Conservation (phyloP, 2,329 filamentous ascomycete genomes). For the Sordariomycetes sp. region DNA sequence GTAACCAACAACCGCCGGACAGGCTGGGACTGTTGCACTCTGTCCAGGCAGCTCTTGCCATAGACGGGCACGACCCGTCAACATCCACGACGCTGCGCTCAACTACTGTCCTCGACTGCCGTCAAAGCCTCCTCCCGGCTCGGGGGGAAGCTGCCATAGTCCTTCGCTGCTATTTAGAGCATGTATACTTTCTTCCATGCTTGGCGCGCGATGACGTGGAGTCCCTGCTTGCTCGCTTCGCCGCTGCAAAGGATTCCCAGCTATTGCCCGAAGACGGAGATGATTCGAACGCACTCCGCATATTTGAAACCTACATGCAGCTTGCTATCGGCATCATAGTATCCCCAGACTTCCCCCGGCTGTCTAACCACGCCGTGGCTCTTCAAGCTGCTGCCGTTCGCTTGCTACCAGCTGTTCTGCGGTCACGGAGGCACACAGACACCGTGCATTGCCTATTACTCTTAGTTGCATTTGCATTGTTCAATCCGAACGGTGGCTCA, state of each 20-base stretch:
- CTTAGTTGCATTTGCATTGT: neutral
- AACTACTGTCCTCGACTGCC: neutral
- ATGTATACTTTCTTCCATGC: neutral
- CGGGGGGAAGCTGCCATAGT: neutral
- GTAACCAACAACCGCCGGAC: neutral
- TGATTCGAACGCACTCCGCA: neutral
- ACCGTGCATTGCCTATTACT: neutral
- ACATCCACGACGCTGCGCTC: neutral
- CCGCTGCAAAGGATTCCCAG: conserved; percentile 25
- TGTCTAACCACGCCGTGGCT: neutral
- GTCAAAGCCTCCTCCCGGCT: neutral
- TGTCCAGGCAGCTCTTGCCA: neutral
- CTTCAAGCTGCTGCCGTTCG: neutral
- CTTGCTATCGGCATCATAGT: neutral
- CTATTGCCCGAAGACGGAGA: conserved; percentile 15
- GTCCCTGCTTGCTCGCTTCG: conserved; percentile 26
- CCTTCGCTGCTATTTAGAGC: neutral
- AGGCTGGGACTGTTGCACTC: neutral
- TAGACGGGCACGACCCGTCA: neutral
- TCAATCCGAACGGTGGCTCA: neutral
- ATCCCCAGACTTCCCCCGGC: neutral
- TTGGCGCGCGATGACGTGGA: conserved; percentile 21
- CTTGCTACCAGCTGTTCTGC: neutral
- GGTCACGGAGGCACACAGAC: neutral
- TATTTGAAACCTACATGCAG: neutral